Evolutionary conservation across 2,329 filamentous ascomycete species (phyloP), one percentile per base, ranked within the genome.

Genomic region (Helicocarpus griseus): DNA sequence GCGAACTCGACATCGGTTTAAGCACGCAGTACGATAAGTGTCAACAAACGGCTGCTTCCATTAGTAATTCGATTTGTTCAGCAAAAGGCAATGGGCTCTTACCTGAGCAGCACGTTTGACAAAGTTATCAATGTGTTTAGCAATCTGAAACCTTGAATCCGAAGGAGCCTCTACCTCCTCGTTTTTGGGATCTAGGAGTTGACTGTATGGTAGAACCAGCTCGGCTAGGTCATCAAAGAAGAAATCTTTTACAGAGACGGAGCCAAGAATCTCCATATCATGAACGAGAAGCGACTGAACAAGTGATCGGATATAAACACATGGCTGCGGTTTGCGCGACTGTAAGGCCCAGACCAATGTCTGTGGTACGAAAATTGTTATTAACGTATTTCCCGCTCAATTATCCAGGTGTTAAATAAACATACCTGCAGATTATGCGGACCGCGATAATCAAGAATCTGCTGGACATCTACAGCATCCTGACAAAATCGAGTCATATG

Each of bases 1-100:
- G n/a, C 93, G 82, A 39, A 95, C 82, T 2, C 93, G 85, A 63
- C 89, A 94, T 49, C 89, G 78, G 63, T 97, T 98, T 64, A 97
- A 87, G 61, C 89, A 95, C 17, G 93, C 76, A 6, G 87, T 85
- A 45, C 89, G 82, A 61, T 93, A 84, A 14, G 94, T 78, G 58
- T 96, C 90, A 17, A 95, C 73, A 62, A 89, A 96, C 0, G 85
- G 82, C 66, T 88, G 74, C 17, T 4, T 77, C 36, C n/a, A 36
- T 63, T 51, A 61, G 53, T n/a, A 49, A 45, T 21, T 13, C 31
- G 24, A 29, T 19, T 17, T 11, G 19, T 13, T 38, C 22, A 35
- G 24, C 19, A 19, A 14, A 4, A 26, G 21, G 24, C 38, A 13
- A 43, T n/a, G 14, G 40, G 40, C n/a, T 24, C 2, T 51, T 61